Percentiles rank a stretch among this genome's conserved stretches.
Evolutionary conservation across 495 filamentous ascomycete species (phyloP).

Genomic region (Viridothelium virens): DNA sequence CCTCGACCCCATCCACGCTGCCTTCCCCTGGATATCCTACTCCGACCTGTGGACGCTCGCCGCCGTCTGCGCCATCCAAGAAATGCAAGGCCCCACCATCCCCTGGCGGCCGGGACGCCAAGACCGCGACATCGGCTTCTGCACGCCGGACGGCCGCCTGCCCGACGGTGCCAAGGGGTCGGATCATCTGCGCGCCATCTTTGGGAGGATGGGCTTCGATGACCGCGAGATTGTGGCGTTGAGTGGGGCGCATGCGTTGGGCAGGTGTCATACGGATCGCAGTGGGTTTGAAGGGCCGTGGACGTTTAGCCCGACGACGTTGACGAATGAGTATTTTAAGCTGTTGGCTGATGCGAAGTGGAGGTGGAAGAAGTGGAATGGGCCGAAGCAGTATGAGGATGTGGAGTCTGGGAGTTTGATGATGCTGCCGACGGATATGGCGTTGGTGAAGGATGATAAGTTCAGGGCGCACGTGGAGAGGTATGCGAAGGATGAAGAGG

Average conservation of each 20-base stretch:
- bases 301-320: slow-evolving; percentile 89
- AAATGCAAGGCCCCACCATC: slow-evolving; percentile 83
- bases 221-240: slow-evolving; percentile 95
- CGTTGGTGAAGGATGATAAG: slow-evolving; percentile 75
- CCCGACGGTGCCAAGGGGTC: slow-evolving; percentile 78
- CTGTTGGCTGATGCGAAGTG: slow-evolving; percentile 89
- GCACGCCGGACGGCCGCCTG: slow-evolving; percentile 92
- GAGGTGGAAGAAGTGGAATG: slow-evolving; percentile 88
- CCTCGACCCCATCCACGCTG: slow-evolving; percentile 78
- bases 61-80: slow-evolving; percentile 81
- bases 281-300: slow-evolving; percentile 87
- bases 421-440: slow-evolving; percentile 95
- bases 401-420: slow-evolving; percentile 76
- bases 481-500: slow-evolving; percentile 85
- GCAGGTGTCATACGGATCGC: slow-evolving; percentile 84
- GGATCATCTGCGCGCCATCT: slow-evolving; percentile 82
- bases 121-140: slow-evolving; percentile 70
- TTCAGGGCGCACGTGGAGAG: slow-evolving; percentile 80
- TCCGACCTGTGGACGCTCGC: slow-evolving; percentile 93
- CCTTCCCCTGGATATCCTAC: slow-evolving; percentile 94
- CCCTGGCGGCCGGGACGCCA: slow-evolving; percentile 84
- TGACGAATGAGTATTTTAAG: slow-evolving; percentile 92
- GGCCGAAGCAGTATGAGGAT: slow-evolving; percentile 79
- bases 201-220: slow-evolving; percentile 96
- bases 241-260: slow-evolving; percentile 82